Base-by-base conservation (phyloP, 352 stramenopile genomes). In the Globisporangium splendens region DNA sequence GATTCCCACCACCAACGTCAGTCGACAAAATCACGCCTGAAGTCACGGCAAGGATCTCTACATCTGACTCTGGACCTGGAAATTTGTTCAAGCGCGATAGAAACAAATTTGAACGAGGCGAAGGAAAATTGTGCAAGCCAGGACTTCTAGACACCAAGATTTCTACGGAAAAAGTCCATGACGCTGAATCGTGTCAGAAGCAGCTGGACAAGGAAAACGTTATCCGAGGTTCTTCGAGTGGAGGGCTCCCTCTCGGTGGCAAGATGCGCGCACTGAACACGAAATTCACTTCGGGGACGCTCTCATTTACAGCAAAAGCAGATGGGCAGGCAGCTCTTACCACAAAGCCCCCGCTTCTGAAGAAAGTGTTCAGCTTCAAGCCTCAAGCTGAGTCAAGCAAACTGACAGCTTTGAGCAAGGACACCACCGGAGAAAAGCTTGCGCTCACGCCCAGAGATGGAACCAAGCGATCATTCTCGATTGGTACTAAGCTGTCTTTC, bases 181-280 rank as follows among this genome's bases (percentile, higher is more conserved):
- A n/a, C 39, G 8, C 12, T 44, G 39, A n/a, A n/a, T 44, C 6
- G 17, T 8, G 6, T 4, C 39, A 44, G 5, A 44, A 44, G 10
- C 12, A 44, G 13, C 3, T n/a, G 12, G 13, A 18, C 39, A n/a
- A 44, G 13, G 39, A n/a, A n/a, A 44, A 15, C 12, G 12, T 6
- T n/a, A 44, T 44, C 17, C 13, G 39, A 18, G 10, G 1, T 44
- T n/a, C 39, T 8, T 18, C 39, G 3, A n/a, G 13, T 8, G 17
- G n/a, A 44, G 13, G 1, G 17, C 17, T n/a, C 8, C 42, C 31
- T 53, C 7, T 43, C 31, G 7, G 13, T 20, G 18, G 33, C 11
- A 63, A 58, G 51, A 63, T 58, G 7, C 58, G 58, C 17, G 57
- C 58, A 24, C 43, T 63, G 11, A 63, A 15, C 12, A n/a, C 58